These are phyloP conservation scores for Cladophialophora carrionii DNA, from an alignment of 2,329 filamentous ascomycete species.

Conservation along the genomic window DNA sequence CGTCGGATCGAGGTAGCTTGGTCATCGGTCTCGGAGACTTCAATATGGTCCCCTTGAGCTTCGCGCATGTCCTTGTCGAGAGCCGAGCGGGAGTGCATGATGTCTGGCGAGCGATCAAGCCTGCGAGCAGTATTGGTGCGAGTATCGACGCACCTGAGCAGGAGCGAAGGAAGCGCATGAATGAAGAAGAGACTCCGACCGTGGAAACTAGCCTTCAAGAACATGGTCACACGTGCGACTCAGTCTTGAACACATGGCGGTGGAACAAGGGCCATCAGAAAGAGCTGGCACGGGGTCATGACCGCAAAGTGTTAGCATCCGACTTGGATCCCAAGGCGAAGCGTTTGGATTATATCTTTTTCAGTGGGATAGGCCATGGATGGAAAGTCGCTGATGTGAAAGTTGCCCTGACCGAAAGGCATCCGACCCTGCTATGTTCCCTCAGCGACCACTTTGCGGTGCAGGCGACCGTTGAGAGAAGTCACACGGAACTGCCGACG, in stretches of 20 bases:
- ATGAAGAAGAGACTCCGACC: conserved; percentile 59
- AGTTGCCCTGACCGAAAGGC: conserved; percentile 79
- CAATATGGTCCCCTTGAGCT: conserved; percentile 89
- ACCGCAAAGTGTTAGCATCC: conserved; percentile 67
- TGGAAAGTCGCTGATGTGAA: conserved; percentile 74
- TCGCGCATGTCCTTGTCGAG: conserved; percentile 81
- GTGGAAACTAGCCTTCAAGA: conserved; percentile 75
- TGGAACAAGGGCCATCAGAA: conserved; percentile 76
- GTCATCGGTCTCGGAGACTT: conserved; percentile 90
- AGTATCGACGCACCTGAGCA: conserved; percentile 69
- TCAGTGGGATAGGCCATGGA: conserved; percentile 43
- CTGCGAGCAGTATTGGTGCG: conserved; percentile 78
- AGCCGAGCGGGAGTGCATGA: conserved; percentile 77
- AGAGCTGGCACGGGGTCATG: conserved; percentile 65
- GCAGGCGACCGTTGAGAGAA: conserved; percentile 67
- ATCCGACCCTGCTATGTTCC: conserved; percentile 79
- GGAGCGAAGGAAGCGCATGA: conserved; percentile 60
- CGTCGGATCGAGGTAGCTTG: conserved; percentile 77
- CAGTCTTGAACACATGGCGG: conserved; percentile 87
- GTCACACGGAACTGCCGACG: conserved; percentile 2
- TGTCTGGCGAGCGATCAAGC: conserved; percentile 81
- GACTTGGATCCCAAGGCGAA: conserved; percentile 75
- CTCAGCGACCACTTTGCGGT: conserved; percentile 95
- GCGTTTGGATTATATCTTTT: conserved; percentile 92
- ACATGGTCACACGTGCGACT: conserved; percentile 88